Conservation (phyloP, 352 stramenopile species). For the Sclerospora graminicola region DNA sequence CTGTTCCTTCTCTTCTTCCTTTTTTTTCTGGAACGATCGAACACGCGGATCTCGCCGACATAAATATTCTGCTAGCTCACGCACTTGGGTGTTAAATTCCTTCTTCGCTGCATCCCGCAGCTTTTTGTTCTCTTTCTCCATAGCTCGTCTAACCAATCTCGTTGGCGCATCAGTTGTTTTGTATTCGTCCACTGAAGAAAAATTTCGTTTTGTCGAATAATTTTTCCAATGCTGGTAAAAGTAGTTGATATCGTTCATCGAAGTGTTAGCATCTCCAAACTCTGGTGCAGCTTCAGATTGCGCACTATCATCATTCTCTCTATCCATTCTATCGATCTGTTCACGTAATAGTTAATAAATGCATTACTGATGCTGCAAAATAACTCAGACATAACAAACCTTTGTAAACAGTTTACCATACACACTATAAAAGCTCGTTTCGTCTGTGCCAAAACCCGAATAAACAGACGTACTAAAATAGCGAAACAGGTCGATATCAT, state of each 20-base stretch:
- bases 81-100: conserved; percentile 65
- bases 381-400: conserved; percentile 9
- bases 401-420: conserved; percentile 65
- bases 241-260: conserved; percentile 39
- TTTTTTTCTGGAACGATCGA: conserved; percentile 49
- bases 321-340: conserved; percentile 65
- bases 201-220: conserved; percentile 63
- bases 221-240: conserved; percentile 80
- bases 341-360: background rate
- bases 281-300: conserved; percentile 21
- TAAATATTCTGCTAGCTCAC: conserved; percentile 80
- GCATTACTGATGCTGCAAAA: background rate
- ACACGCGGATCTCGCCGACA: conserved; percentile 66
- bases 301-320: conserved; percentile 13
- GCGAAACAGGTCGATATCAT: conserved; percentile 63
- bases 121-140: conserved; percentile 87
- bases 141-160: conserved; percentile 60
- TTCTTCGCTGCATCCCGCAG: conserved; percentile 69
- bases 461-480: conserved; percentile 76
- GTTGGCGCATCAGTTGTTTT: conserved; percentile 72
- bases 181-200: conserved; percentile 78
- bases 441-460: conserved; percentile 64
- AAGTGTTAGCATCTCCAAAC: conserved; percentile 32
- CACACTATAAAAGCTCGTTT: conserved; percentile 68
- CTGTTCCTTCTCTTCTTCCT: conserved; percentile 46